Evolutionary conservation across 2,329 filamentous ascomycete genomes (phyloP), one percentile per base, ranked within the genome.

Genomic region (Trichophyton rubrum): DNA sequence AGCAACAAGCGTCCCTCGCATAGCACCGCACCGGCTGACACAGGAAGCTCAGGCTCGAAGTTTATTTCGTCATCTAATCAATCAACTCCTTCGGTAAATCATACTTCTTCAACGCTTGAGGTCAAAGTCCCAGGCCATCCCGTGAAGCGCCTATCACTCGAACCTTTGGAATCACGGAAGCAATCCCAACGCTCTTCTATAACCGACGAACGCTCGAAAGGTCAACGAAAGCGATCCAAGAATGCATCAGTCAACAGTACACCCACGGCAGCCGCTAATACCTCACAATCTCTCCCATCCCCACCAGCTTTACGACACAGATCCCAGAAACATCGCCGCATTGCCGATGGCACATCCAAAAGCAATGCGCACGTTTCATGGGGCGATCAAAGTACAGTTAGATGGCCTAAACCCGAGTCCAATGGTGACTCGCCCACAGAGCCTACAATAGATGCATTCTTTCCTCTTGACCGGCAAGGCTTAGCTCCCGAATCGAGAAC

Each of bases 231-330:
- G 53, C 65, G 66, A 2, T 64, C 63, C 22, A 67, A 67, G 33
- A 74, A 72, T 55, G 58, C 69, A 7, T 66, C 71, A n/a, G 59
- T 69, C 7, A 73, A 70, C 33, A 66, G 69, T 3, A 70, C 70
- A 51, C 56, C 70, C 1, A 64, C 65, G 35, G 59, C 67, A 1
- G 68, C 69, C 49, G 57, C 41, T 11, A 47, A 40, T 40, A 17
- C 55, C n/a, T 66, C 66, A 24, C 62, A 66, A 49, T 66, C 65
- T 58, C 62, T 74, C 45, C 68, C 71, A 55, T 75, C 74, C 3
- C 73, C 74, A 1, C 74, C 74, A 6, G 68, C 74, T 3, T 64
- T 74, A 61, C 73, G 71, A 56, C 74, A 75, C 60, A 71, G 73
- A 4, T 67, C 72, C 13, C 72, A 74, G 57, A 74, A 74, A 49